A percentile compares a stretch with the other conserved stretches of the same genome.
phyloP scores from a whole-genome alignment of 495 filamentous ascomycete species.

The Evernia prunastri region DNA sequence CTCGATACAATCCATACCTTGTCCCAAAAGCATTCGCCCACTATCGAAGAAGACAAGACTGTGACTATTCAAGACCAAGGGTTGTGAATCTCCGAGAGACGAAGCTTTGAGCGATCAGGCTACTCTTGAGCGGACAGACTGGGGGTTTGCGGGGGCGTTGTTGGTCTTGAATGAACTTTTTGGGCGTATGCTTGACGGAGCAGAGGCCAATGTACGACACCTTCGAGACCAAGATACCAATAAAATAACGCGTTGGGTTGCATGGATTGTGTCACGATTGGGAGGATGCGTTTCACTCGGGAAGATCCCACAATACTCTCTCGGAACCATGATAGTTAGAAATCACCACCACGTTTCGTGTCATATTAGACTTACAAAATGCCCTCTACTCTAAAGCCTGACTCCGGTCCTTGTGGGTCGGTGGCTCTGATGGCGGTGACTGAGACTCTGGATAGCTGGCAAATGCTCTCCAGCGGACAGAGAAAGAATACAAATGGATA shows the following conservation, averaged over 20 bases:
- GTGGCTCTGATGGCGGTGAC: neutral
- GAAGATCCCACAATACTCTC: neutral
- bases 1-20: constrained; percentile 61
- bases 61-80: constrained; percentile 34
- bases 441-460: too few relatives aligned
- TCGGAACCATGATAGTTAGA: neutral
- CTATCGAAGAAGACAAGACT: constrained; percentile 70
- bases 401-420: neutral
- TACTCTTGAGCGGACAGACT: neutral
- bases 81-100: neutral
- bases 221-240: neutral
- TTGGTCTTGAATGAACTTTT: neutral
- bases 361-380: neutral
- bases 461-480: too few relatives aligned
- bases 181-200: neutral
- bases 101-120: too few relatives aligned
- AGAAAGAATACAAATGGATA: too few relatives aligned
- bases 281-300: neutral
- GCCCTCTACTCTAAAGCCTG: neutral
- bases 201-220: neutral
- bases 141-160: too few relatives aligned
- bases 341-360: neutral
- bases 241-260: neutral
- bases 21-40: constrained; percentile 56
- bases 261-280: neutral